Evolutionary conservation across 2,329 filamentous ascomycete genomes (phyloP).

Genomic region (Pseudocercospora pini-densiflorae): DNA sequence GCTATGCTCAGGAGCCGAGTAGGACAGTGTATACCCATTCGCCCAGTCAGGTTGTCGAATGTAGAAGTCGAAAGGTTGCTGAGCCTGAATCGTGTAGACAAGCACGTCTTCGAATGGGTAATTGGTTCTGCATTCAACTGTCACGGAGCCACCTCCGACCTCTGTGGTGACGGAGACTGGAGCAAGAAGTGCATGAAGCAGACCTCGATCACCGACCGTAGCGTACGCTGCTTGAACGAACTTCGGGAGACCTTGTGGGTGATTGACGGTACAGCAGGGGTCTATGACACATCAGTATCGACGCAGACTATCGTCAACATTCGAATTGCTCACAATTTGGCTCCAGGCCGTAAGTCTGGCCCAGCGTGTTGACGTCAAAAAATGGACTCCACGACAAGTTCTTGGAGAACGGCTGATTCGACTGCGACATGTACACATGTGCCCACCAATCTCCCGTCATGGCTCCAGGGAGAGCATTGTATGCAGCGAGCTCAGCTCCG

Average conservation of each 20-base stretch:
- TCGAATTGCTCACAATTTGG: conserved; percentile 45
- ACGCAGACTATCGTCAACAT: not conserved
- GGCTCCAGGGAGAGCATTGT: conserved; percentile 60
- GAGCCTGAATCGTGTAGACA: conserved; percentile 46
- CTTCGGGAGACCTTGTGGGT: conserved; percentile 62
- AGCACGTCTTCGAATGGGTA: conserved; percentile 54
- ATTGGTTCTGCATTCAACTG: conserved; percentile 52
- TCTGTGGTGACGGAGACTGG: conserved; percentile 50
- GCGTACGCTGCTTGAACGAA: conserved; percentile 57
- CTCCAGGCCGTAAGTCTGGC: conserved; percentile 58
- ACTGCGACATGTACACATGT: conserved; percentile 60
- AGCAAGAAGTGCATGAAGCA: conserved; percentile 57
- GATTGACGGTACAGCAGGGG: conserved; percentile 64
- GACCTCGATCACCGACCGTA: conserved; percentile 45
- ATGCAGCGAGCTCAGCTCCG: conserved; percentile 56
- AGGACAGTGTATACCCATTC: conserved; percentile 3
- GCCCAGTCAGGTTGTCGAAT: conserved; percentile 53
- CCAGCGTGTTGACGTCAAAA: conserved; percentile 53
- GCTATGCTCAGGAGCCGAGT: not conserved
- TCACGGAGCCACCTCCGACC: conserved; percentile 46
- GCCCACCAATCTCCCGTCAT: conserved; percentile 60
- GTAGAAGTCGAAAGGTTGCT: conserved; percentile 47
- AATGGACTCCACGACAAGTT: conserved; percentile 51
- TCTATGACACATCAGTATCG: conserved; percentile 24
- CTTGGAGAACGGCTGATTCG: conserved; percentile 58